Evolutionary conservation across 257 asterid genomes (phyloP), one percentile per base, ranked within the genome.

Genomic region (Gentiana macrophylla): DNA sequence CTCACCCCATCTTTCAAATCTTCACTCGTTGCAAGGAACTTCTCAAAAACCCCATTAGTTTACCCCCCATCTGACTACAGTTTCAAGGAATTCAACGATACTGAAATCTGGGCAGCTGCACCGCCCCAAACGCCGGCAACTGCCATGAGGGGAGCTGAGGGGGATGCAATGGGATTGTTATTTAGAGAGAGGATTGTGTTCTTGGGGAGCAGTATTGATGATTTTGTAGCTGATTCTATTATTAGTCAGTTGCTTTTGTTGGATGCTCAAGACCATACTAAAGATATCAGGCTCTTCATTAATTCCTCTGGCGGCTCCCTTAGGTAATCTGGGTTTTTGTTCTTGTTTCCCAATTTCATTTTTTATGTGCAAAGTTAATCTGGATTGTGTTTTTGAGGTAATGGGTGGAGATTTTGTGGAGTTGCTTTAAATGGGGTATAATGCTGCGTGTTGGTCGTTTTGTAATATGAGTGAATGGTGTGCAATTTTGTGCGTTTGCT

Each of bases 231-330:
- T 33, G 98, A 91, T 72, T 75, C 93, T 35, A 87, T 91, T 67
- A 81, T 81, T 50, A 83, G 97, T 63, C 97, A 84, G 84, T 75
- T 91, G 53, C 70, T 91, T 49, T 62, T 91, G 82, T 68, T 91
- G 72, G 98, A 91, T 63, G 89, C 98, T 44, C 81, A 75, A 67
- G 96, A 91, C 71, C 73, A 94, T 5, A 79, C 76, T 3, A 83
- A 79, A 78, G 98, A 91, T 70, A 91, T 91, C 68, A 71, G 97
- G 6, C 87, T 91, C 12, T 87, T 91, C 65, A 43, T 91, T 81
- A 91, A 91, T 75, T 91, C 93, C 13, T 55, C 95, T 13, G 98
- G 98, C 59, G 98, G 98, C 51, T 84, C 96, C 2, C 91, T 84
- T 67, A 87, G 96, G 98, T 84, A 63, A 15, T 60, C 54, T 45